phyloP scores from a whole-genome alignment of 1,139 yeast genomes.

The Magnusiomyces ingens region DNA sequence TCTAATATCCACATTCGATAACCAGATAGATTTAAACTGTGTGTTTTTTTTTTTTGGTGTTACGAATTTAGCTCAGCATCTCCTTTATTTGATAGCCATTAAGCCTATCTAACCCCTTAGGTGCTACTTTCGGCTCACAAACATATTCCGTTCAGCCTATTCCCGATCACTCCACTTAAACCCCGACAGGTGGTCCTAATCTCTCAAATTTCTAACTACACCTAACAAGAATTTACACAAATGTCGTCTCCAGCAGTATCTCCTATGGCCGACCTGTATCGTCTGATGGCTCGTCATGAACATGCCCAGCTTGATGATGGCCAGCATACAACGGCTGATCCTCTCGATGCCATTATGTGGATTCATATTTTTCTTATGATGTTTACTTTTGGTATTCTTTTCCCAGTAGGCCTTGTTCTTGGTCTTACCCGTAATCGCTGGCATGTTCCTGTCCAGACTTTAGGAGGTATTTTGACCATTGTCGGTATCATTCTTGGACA shows the following conservation, averaged over 20 bases:
- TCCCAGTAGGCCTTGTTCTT: constrained; percentile 37
- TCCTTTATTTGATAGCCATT: no score
- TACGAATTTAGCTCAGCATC: no score
- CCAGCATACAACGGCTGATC: constrained; percentile 13
- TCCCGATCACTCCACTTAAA: no score
- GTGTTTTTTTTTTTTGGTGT: no score
- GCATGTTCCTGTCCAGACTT: constrained; percentile 36
- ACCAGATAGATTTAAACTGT: no score
- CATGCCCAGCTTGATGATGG: constrained; percentile 15
- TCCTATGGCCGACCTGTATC: not conserved
- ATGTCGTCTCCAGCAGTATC: not conserved
- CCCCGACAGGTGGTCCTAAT: no score
- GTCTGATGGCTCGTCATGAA: constrained; percentile 15
- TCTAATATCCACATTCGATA: no score
- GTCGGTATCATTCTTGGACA: constrained; percentile 38
- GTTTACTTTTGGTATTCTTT: constrained; percentile 36
- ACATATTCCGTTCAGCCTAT: no score
- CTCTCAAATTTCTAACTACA: no score
- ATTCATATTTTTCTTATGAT: constrained; percentile 34
- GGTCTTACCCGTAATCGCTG: constrained; percentile 35
- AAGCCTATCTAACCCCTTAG: no score
- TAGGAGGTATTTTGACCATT: constrained; percentile 32
- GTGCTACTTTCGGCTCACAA: no score
- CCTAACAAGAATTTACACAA: not conserved
- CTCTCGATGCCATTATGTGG: constrained; percentile 27